Evolutionary conservation across 1,284 basidiomycete species (phyloP), one percentile per base, ranked within the genome.

Genomic region (Leucoagaricus sp.): DNA sequence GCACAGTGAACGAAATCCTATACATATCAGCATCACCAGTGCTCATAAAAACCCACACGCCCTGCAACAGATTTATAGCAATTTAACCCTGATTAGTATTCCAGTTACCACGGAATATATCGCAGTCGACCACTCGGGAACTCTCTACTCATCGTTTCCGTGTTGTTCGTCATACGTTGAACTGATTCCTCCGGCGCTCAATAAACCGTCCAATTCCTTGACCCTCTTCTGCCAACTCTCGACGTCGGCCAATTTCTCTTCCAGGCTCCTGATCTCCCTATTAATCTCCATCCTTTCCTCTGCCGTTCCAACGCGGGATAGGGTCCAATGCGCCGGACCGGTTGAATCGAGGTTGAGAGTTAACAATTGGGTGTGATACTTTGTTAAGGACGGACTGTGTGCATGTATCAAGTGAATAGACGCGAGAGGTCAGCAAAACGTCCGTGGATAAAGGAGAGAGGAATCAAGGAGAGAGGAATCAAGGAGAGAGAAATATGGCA

Each of bases 321-420:
- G 79, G 42, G 84, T 85, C 91, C 91, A 95, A 47, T 76, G 61
- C 8, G 66, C 66, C 2, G 66, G 72, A 1, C 82, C 81, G 0
- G 78, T 75, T 3, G 79, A 86, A 46, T 89, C 84, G 8, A 67
- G 63, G n/a, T 77, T 75, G 15, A 96, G 76, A 0, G 88, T 91
- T 8, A 96, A 78, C 12, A 95, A 78, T 56, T 88, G 85, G 2
- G 84, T 88, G 72, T 96, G 94, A 67, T 96, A 94, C 69, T 86
- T 93, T 69, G 83, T 86, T 60, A 92, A 75, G 13, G 90, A 89
- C 9, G 87, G 93, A 46, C 90, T 90, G 60, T n/a, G 17, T 47
- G n/a, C 54, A 33, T 42, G 28, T 5, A 10, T 6, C 15, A 4
- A 38, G 36, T 38, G 4, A 8, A 38, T 5, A n/a, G n/a, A n/a